Conservation (phyloP, 2,329 filamentous ascomycete species). For the Ceratocystis alfenasii region DNA sequence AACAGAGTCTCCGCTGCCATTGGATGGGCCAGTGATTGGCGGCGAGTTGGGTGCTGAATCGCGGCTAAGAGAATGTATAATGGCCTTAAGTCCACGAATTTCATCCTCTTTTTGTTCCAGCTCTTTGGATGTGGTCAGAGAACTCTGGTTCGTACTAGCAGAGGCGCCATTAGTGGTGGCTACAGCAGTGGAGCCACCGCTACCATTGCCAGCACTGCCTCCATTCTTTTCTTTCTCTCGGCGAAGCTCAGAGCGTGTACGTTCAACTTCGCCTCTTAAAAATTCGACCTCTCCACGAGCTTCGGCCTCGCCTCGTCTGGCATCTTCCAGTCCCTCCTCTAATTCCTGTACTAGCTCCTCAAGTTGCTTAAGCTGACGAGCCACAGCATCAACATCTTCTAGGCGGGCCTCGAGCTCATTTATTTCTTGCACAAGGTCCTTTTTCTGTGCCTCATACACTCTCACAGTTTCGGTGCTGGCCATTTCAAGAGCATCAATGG, state of each 20-base stretch:
- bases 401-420: conserved; percentile 69
- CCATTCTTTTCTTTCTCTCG: conserved; percentile 71
- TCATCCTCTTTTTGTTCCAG: conserved; percentile 93
- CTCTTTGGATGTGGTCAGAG: conserved; percentile 47
- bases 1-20: conserved; percentile 40
- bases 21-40: conserved; percentile 33
- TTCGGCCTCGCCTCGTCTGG: conserved; percentile 84
- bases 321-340: conserved; percentile 92
- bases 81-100: conserved; percentile 90
- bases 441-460: conserved; percentile 88
- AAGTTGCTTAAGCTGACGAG: conserved; percentile 81
- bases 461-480: conserved; percentile 91
- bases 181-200: conserved; percentile 31
- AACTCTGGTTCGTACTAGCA: background rate
- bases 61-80: conserved; percentile 87
- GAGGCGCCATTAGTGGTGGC: conserved; percentile 11
- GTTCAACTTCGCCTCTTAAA: conserved; percentile 82
- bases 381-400: conserved; percentile 84
- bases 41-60: conserved; percentile 37
- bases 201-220: conserved; percentile 38
- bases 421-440: conserved; percentile 72
- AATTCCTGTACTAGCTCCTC: conserved; percentile 94
- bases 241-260: conserved; percentile 74
- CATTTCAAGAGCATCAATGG: conserved; percentile 90
- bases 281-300: conserved; percentile 94